A percentile compares a stretch with the other conserved stretches of the same genome.
phyloP scores from a whole-genome alignment of 371 early-diverging fungal genomes.

The Apophysomyces sp. region DNA sequence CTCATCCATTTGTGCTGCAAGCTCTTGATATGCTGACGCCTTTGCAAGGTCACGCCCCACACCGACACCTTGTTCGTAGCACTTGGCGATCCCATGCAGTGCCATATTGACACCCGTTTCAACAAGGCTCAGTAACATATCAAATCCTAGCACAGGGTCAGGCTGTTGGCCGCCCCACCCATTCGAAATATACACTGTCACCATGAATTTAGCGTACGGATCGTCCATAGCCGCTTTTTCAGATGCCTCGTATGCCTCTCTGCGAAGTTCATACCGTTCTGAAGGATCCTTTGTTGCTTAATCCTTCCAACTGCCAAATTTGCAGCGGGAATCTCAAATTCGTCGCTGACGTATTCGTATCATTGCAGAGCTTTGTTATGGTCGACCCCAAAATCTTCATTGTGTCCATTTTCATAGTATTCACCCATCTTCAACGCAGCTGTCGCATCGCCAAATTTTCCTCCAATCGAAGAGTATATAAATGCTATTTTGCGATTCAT shows the following conservation, averaged over 20 bases:
- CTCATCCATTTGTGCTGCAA: slow-evolving; percentile 5
- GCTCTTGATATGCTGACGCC: slow-evolving; percentile 3
- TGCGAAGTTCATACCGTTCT: neutral
- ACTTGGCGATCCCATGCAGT: slow-evolving; percentile 15
- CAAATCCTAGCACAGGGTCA: slow-evolving; percentile 9
- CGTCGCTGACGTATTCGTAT: no score
- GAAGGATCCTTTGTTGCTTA: neutral
- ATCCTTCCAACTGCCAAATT: no score
- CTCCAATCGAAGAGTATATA: neutral
- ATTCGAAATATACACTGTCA: slow-evolving; percentile 22
- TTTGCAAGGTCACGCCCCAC: slow-evolving; percentile 7
- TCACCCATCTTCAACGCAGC: no score
- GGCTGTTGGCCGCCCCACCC: slow-evolving; percentile 16
- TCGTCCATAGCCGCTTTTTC: neutral
- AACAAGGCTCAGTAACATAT: slow-evolving; percentile 10
- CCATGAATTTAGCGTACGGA: slow-evolving; percentile 17
- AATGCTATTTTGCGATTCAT: slow-evolving; percentile 15
- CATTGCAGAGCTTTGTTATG: no score
- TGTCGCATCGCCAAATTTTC: no score
- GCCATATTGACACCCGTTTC: slow-evolving; percentile 10
- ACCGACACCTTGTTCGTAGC: slow-evolving; percentile 24
- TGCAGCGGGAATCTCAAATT: no score
- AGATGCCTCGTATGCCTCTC: slow-evolving; percentile 13
- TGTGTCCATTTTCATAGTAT: no score
- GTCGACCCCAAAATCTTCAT: no score